phyloP scores from a whole-genome alignment of 2,329 filamentous ascomycete species.

The Xylariales sp. region DNA sequence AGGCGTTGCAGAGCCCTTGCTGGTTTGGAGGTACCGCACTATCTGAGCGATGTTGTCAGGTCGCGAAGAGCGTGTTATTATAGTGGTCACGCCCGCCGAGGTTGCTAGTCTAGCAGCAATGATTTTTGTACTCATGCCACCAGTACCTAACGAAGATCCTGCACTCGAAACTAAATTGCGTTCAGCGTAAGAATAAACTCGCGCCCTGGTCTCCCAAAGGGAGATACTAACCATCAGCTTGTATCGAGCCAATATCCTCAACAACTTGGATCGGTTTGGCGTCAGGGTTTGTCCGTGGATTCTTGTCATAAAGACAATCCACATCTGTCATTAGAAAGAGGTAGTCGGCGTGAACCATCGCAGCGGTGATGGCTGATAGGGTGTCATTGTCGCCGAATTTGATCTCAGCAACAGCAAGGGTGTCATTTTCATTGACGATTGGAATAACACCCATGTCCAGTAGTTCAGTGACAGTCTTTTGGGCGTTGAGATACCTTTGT shows the following conservation, averaged over 20 bases:
- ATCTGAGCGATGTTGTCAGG: slow-evolving; percentile 90
- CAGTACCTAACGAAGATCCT: slow-evolving; percentile 85
- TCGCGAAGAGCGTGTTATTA: slow-evolving; percentile 91
- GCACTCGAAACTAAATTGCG: slow-evolving; percentile 81
- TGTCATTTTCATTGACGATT: slow-evolving; percentile 99
- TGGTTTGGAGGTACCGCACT: slow-evolving; percentile 71
- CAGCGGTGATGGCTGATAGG: slow-evolving; percentile 90
- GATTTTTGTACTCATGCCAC: slow-evolving; percentile 97
- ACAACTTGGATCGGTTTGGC: slow-evolving; percentile 90
- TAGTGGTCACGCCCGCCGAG: slow-evolving; percentile 88
- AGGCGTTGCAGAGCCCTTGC: slow-evolving; percentile 34
- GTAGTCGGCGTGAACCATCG: slow-evolving; percentile 95
- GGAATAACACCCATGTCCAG: slow-evolving; percentile 94
- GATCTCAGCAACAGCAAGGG: slow-evolving; percentile 93
- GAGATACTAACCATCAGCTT: slow-evolving; percentile 65
- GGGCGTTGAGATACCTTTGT: slow-evolving; percentile 92
- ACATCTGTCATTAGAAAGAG: slow-evolving; percentile 99
- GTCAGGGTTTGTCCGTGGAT: slow-evolving; percentile 79
- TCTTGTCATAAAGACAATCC: slow-evolving; percentile 95
- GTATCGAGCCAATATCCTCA: slow-evolving; percentile 76
- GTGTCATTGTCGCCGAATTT: slow-evolving; percentile 99
- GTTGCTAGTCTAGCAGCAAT: slow-evolving; percentile 88
- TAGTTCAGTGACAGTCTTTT: slow-evolving; percentile 88
- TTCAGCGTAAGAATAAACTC: no score
- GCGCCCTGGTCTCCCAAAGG: no score